Evolutionary conservation across 257 asterid species (phyloP), one percentile per base, ranked within the genome.

Genomic region (Przewalskia tangutica): DNA sequence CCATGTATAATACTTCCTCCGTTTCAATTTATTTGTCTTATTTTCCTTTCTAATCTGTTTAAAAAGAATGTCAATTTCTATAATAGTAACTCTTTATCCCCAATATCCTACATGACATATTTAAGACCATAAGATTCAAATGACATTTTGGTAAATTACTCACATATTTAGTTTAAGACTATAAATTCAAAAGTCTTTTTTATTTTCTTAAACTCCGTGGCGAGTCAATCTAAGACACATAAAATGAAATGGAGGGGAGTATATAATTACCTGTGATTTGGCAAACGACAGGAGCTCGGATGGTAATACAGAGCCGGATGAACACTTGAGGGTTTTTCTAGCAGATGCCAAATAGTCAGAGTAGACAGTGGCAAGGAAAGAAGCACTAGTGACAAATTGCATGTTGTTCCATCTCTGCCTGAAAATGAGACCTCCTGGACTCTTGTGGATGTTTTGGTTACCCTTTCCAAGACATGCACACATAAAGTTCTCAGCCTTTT

Each of bases 321-420:
- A 76, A 79, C 99, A 95, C 78, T 86, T 83, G 48, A 95, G 97
- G 75, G 91, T 73, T 84, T 91, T 89, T 50, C 94, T 87, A 13
- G 97, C 97, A 63, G 99, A 95, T 12, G 97, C 63, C 2, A 95
- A 91, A 82, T 95, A 94, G 66, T 95, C 99, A 3, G 98, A 91
- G 89, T 95, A 95, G 82, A 94, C 97, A 16, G 98, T 89, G 83
- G 85, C 84, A 53, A 95, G 95, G 90, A 94, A 95, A 0, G 99
- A 89, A 81, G 98, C 97, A 82, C 97, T 90, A 7, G 99, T 94
- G 13, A 94, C 99, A 89, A 94, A 95, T 91, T 94, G 99, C 97
- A 95, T 82, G 83, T 95, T 95, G 95, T 95, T 95, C 99, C 99
- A 95, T 82, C 95, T 89, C 86, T 94, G 99, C 14, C 94, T 83